Conservation (phyloP, 2,329 filamentous ascomycete species). For the Cladosporium sp. region DNA sequence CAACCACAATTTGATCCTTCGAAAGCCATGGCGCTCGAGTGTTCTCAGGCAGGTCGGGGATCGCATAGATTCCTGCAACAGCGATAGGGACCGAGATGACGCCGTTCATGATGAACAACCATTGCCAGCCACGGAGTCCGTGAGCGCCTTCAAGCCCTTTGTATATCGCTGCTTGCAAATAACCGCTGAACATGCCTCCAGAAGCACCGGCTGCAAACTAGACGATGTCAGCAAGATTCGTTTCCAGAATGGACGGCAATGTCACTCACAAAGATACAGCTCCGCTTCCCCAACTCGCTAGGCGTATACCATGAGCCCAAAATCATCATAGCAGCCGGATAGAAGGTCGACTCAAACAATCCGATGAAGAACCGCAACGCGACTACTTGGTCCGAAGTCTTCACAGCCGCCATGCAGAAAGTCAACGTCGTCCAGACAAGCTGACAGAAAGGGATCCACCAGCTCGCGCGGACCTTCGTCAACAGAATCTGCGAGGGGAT, state of each 20-base stretch:
- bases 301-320: constrained; percentile 53
- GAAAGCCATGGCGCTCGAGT: constrained; percentile 50
- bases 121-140: constrained; percentile 56
- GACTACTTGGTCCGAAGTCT: constrained; percentile 49
- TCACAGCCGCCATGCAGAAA: constrained; percentile 46
- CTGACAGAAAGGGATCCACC: constrained; percentile 54
- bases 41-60: constrained; percentile 56
- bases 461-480: constrained; percentile 50
- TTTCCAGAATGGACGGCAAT: not conserved
- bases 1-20: constrained; percentile 40
- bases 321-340: constrained; percentile 56
- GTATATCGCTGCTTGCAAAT: constrained; percentile 58
- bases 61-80: constrained; percentile 50
- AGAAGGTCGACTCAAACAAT: constrained; percentile 55
- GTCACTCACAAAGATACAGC: constrained; percentile 50
- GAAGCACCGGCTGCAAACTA: constrained; percentile 49
- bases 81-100: constrained; percentile 57
- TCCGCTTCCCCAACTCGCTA: constrained; percentile 55
- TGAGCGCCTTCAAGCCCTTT: constrained; percentile 44
- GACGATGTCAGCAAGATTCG: not conserved
- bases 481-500: constrained; percentile 54
- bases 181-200: constrained; percentile 53
- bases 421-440: constrained; percentile 54
- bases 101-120: constrained; percentile 54
- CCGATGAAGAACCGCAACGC: constrained; percentile 54